Percentiles rank a stretch among this genome's conserved stretches.
These are phyloP conservation scores for Ramaria sp. DNA, from an alignment of 768 basidiomycete species.

Conservation along the genomic window DNA sequence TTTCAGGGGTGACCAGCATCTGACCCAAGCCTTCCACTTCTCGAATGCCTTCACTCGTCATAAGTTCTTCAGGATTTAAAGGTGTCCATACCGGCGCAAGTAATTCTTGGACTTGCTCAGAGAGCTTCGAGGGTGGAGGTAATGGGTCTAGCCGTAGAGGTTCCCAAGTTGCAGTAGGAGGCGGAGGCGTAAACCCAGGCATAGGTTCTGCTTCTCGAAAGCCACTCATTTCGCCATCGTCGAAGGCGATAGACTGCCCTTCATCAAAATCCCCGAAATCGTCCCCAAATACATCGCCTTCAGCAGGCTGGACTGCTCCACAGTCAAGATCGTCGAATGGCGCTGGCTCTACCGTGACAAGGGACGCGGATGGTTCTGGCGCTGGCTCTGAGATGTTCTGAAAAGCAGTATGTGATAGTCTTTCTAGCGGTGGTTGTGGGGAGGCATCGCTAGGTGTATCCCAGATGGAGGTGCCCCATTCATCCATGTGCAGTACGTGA, in stretches of 20 bases:
- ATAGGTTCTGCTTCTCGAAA: constrained; percentile 31
- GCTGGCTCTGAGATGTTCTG: background rate
- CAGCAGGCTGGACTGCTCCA: constrained; percentile 34
- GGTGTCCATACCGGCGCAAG: constrained; percentile 56
- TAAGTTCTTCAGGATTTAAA: constrained; percentile 37
- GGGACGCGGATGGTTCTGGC: constrained; percentile 7
- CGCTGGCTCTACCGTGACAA: constrained; percentile 12
- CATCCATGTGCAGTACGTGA: constrained; percentile 1
- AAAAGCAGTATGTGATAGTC: background rate
- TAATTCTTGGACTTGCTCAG: constrained; percentile 52
- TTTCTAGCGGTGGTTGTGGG: background rate
- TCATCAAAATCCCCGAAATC: constrained; percentile 56
- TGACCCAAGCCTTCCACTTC: constrained; percentile 75
- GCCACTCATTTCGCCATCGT: constrained; percentile 25
- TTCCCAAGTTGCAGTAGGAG: constrained; percentile 34
- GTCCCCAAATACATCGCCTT: constrained; percentile 71
- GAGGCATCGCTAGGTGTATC: background rate
- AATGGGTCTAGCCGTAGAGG: constrained; percentile 56
- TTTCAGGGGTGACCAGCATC: constrained; percentile 62
- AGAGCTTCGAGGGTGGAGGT: constrained; percentile 45
- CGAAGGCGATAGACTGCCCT: constrained; percentile 11
- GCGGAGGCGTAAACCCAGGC: constrained; percentile 14
- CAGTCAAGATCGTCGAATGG: constrained; percentile 46
- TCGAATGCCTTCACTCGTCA: constrained; percentile 64
- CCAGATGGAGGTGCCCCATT: constrained; percentile 8